Percentiles rank a stretch among this genome's conserved stretches.
Conservation (phyloP, 2,329 filamentous ascomycete genomes). For the Botrytis medusae region DNA sequence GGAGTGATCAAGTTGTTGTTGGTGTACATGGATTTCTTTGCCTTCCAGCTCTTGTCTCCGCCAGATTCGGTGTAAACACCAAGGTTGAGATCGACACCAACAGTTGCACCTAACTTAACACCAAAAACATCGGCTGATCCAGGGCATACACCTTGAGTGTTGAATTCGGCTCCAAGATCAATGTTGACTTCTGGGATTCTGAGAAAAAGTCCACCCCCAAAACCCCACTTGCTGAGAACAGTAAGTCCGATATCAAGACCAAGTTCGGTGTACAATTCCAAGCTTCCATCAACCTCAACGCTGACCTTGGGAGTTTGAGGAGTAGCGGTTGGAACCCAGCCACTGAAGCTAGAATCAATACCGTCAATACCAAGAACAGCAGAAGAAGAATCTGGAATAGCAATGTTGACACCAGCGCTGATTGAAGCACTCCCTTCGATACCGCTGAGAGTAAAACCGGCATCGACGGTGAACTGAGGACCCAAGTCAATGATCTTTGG, state of each 20-base stretch:
- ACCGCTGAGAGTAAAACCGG: slow-evolving; percentile 14
- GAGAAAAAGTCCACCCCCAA: slow-evolving; percentile 19
- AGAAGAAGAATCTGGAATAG: slow-evolving; percentile 19
- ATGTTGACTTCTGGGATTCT: slow-evolving; percentile 13
- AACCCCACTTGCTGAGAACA: slow-evolving; percentile 13
- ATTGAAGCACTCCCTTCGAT: slow-evolving; percentile 14
- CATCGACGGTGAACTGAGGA: slow-evolving; percentile 22
- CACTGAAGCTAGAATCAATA: slow-evolving; percentile 12
- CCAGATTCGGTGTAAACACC: slow-evolving; percentile 18
- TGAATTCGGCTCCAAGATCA: slow-evolving; percentile 17
- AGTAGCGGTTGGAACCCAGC: slow-evolving; percentile 19
- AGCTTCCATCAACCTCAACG: slow-evolving; percentile 19
- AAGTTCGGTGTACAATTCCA: slow-evolving; percentile 13
- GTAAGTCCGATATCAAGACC: slow-evolving; percentile 20
- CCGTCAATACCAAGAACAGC: slow-evolving; percentile 16
- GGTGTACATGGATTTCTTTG: slow-evolving; percentile 1
- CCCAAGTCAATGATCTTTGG: slow-evolving; percentile 16
- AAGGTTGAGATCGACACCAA: slow-evolving; percentile 15
- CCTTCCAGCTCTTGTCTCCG: slow-evolving; percentile 14
- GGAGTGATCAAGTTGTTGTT: slow-evolving; percentile 16
- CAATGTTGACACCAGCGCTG: slow-evolving; percentile 1
- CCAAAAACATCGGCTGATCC: slow-evolving; percentile 19
- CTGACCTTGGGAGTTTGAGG: slow-evolving; percentile 15
- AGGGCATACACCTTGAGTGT: slow-evolving; percentile 20
- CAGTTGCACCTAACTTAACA: slow-evolving; percentile 15